Conservation (phyloP, 371 early-diverging fungal genomes). For the Sporodiniella umbellata region DNA sequence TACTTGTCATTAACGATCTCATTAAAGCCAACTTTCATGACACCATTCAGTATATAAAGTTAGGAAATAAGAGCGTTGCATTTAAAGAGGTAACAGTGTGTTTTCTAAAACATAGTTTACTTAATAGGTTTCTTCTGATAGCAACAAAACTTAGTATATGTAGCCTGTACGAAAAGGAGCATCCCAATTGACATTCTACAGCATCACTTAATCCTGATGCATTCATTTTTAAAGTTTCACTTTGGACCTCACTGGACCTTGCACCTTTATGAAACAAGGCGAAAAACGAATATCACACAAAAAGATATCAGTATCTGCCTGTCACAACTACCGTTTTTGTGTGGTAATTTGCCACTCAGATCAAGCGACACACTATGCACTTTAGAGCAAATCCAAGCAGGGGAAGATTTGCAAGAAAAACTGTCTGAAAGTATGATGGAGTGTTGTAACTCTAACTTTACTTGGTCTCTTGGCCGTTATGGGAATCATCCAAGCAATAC, state of each 20-base stretch:
- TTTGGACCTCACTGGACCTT: constrained; percentile 40
- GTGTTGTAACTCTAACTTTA: constrained; percentile 19
- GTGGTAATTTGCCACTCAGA: constrained; percentile 8
- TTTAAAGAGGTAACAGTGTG: constrained; percentile 50
- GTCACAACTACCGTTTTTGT: constrained; percentile 24
- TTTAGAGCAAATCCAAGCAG: constrained; percentile 40
- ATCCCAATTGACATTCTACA: constrained; percentile 29
- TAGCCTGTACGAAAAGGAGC: constrained; percentile 28
- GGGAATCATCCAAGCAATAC: neutral
- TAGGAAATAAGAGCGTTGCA: constrained; percentile 28
- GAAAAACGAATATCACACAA: constrained; percentile 4
- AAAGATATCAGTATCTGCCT: constrained; percentile 18
- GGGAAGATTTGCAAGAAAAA: constrained; percentile 33
- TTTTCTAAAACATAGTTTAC: neutral
- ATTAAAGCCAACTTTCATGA: constrained; percentile 38
- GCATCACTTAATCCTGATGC: constrained; percentile 32
- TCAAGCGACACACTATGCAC: constrained; percentile 25
- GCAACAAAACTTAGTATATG: constrained; percentile 29
- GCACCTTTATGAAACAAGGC: constrained; percentile 19
- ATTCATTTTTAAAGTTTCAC: constrained; percentile 35
- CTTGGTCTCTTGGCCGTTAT: constrained; percentile 3
- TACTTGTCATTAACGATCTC: constrained; percentile 44
- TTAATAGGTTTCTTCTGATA: constrained; percentile 1
- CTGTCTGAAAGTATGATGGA: constrained; percentile 21
- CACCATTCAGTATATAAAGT: constrained; percentile 34